Evolutionary conservation across 2,329 filamentous ascomycete species (phyloP).

Genomic region (Cladosporium sphaerospermum): DNA sequence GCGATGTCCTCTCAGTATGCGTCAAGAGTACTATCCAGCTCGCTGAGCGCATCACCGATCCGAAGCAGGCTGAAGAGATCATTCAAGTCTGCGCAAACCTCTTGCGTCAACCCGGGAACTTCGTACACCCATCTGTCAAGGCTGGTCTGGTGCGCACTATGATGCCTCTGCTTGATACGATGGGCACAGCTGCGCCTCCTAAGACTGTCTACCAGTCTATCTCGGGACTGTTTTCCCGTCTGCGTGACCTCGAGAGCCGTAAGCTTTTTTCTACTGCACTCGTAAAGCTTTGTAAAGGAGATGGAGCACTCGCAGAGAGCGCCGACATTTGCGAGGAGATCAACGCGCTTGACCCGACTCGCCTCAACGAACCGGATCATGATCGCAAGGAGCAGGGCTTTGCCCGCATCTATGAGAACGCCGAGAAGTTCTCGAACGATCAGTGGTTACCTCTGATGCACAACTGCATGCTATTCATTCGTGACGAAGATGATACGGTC

Average conservation of each 20-base stretch:
- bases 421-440: constrained; percentile 57
- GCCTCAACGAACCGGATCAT: constrained; percentile 83
- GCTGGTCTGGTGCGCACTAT: constrained; percentile 72
- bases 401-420: constrained; percentile 58
- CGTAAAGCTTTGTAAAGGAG: constrained; percentile 60
- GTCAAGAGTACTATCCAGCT: constrained; percentile 74
- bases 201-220: constrained; percentile 65
- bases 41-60: constrained; percentile 61
- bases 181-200: constrained; percentile 10
- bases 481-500: constrained; percentile 79
- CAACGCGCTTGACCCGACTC: constrained; percentile 68
- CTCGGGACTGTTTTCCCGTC: constrained; percentile 80
- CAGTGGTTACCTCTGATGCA: constrained; percentile 86
- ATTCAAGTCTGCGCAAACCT: constrained; percentile 75
- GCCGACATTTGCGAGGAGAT: constrained; percentile 68
- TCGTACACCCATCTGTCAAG: constrained; percentile 79
- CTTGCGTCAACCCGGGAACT: constrained; percentile 74
- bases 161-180: constrained; percentile 55
- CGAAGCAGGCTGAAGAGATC: constrained; percentile 66
- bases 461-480: constrained; percentile 84
- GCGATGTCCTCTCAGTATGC: constrained; percentile 69
- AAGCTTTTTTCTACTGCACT: constrained; percentile 68
- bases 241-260: constrained; percentile 74
- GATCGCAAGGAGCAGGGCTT: constrained; percentile 75
- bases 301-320: constrained; percentile 55